Conservation (phyloP, 2,329 filamentous ascomycete species). For the Aspergillus tanneri region DNA sequence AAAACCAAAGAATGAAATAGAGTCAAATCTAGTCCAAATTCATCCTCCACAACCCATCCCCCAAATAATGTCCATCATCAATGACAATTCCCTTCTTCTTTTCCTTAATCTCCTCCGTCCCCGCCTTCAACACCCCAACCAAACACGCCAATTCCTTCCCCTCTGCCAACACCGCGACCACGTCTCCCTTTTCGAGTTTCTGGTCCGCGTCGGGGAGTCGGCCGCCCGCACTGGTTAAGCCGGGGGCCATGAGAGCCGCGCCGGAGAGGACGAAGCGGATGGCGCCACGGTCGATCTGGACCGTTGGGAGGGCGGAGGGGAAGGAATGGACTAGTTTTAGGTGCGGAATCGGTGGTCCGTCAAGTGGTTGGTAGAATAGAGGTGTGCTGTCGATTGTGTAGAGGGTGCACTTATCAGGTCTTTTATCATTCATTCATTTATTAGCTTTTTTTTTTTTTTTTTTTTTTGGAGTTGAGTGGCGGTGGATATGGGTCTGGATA, state of each 20-base stretch:
- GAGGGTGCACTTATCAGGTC: constrained; percentile 81
- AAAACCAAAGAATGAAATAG: constrained; percentile 2
- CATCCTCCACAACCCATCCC: constrained; percentile 89
- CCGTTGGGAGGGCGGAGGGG: constrained; percentile 75
- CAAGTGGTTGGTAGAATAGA: constrained; percentile 87
- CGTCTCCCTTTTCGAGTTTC: constrained; percentile 75
- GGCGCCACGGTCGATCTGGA: constrained; percentile 91
- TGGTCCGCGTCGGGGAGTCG: constrained; percentile 63
- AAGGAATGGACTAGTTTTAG: constrained; percentile 87
- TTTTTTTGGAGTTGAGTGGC: neutral
- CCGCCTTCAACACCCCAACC: constrained; percentile 77
- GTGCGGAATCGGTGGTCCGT: constrained; percentile 78
- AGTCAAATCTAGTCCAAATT: constrained; percentile 49
- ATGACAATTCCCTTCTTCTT: constrained; percentile 94
- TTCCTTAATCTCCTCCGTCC: constrained; percentile 87
- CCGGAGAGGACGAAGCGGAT: constrained; percentile 95
- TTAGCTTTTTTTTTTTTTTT: constrained; percentile 4
- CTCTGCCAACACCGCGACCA: constrained; percentile 87
- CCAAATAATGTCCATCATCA: constrained; percentile 89
- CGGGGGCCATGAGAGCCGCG: constrained; percentile 93
- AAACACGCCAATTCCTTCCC: constrained; percentile 90
- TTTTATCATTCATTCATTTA: constrained; percentile 27
- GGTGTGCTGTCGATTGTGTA: constrained; percentile 77
- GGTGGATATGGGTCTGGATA: neutral
- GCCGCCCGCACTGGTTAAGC: constrained; percentile 80